phyloP scores from a whole-genome alignment of 2,329 filamentous ascomycete species.

The Pseudogymnoascus sp. region DNA sequence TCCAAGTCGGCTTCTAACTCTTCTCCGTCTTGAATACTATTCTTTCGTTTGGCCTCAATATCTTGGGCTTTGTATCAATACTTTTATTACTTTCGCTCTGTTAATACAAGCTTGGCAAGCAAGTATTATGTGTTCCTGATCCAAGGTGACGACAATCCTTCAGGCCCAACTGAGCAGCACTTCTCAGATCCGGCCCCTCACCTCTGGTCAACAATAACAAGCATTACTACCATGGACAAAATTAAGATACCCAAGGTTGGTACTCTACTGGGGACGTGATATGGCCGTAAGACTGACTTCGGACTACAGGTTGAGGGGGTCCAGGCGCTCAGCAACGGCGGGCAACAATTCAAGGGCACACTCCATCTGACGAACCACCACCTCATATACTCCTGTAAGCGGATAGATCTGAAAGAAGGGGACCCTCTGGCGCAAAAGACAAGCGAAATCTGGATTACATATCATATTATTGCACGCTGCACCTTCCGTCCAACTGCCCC shows the following conservation, averaged over 20 bases:
- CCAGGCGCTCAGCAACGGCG: slow-evolving; percentile 51
- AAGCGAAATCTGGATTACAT: slow-evolving; percentile 86
- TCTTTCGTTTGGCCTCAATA: neutral
- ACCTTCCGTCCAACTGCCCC: slow-evolving; percentile 66
- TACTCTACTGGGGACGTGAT: neutral
- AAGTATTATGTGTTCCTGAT: slow-evolving; percentile 2
- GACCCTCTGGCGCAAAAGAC: slow-evolving; percentile 37
- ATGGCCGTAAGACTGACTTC: slow-evolving; percentile 15
- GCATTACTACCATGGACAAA: slow-evolving; percentile 32
- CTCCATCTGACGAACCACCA: slow-evolving; percentile 58
- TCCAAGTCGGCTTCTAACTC: too few species aligned
- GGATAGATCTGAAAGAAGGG: slow-evolving; percentile 25
- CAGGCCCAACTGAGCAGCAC: neutral
- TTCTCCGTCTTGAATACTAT: neutral
- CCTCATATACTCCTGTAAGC: slow-evolving; percentile 33
- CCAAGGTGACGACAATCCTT: neutral
- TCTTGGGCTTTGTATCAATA: neutral
- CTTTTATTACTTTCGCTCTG: neutral
- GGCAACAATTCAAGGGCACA: slow-evolving; percentile 48
- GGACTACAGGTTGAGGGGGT: slow-evolving; percentile 49
- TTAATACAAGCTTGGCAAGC: slow-evolving; percentile 7
- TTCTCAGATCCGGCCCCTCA: neutral
- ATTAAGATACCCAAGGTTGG: slow-evolving; percentile 39
- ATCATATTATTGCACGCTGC: slow-evolving; percentile 81
- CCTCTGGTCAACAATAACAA: neutral